Base-by-base conservation (phyloP, 345 rosid genomes). In the Turritis glabra region DNA sequence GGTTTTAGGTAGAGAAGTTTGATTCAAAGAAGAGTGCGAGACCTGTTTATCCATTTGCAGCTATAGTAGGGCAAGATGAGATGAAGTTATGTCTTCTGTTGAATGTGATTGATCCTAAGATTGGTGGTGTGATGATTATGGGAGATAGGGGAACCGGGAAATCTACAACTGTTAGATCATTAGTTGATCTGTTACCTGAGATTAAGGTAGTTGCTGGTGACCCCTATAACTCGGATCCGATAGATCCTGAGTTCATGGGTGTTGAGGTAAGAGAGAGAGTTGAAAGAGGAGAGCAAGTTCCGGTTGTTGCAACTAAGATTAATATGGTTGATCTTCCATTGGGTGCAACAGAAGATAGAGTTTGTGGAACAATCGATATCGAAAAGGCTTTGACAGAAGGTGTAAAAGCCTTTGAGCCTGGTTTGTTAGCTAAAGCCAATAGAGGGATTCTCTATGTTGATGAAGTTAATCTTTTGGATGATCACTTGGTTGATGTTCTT, bases 71-170 rank as follows among this genome's bases (percentile, higher is more conserved):
- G 38, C 97, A 95, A 79, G 99, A 95, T 78, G 99, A 95, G 89
- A 92, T 95, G 99, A 95, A 95, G 77, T 46, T 92, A 9, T 95
- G 99, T 76, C 97, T 95, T 69, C 46, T 95, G 67, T 68, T 94
- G 54, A 91, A 91, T 69, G 99, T 95, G 74, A 95, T 91, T 26
- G 98, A 95, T 80, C 97, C 97, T 26, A 90, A 90, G 89, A 91
- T 91, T 68, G 97, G 98, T 53, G 97, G 97, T 62, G 97, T 94
- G 38, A 91, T 94, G 97, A 94, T 94, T 32, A 94, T 94, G 98
- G 98, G 97, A 22, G 97, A 91, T 72, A 86, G 97, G 77, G 97
- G 98, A 66, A 91, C 97, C 0, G 97, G 98, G 26, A 91, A 94
- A 80, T 90, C 99, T 32, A 95, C 97, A 7, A 75, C 97, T 1